Conservation (phyloP, 2,329 filamentous ascomycete species). For the Fusarium ambrosium region DNA sequence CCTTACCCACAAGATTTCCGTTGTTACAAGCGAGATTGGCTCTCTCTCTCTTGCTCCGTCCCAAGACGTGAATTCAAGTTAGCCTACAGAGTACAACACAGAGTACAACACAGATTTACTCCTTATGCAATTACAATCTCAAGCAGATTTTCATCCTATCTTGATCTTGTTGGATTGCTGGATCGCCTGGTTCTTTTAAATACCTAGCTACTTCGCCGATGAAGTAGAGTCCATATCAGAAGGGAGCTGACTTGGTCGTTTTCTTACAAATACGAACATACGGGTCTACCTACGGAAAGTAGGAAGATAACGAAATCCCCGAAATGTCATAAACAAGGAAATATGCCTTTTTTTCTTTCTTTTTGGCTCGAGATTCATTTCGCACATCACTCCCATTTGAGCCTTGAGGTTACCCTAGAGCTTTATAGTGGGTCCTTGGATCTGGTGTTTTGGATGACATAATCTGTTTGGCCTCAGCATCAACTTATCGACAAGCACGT, state of each 20-base stretch:
- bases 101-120: background rate
- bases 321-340: background rate
- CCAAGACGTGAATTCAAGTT: background rate
- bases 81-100: no score
- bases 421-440: background rate
- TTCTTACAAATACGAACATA: background rate
- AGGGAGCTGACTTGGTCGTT: background rate
- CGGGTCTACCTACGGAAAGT: no score
- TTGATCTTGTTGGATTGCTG: background rate
- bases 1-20: background rate
- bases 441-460: conserved; percentile 27
- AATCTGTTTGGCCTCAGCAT: conserved; percentile 19
- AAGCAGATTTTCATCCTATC: background rate
- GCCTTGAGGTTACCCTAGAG: conserved; percentile 16
- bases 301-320: background rate
- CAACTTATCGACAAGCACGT: conserved; percentile 8
- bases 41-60: background rate
- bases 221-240: background rate
- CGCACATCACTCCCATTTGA: background rate
- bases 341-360: background rate
- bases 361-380: background rate
- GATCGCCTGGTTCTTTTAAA: background rate
- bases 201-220: no score
- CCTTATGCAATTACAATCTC: background rate
- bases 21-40: background rate